These are phyloP conservation scores for cucumber (Cucumis sativus) DNA, from an alignment of 306 rosid genomes.

Conservation along the genomic window DNA sequence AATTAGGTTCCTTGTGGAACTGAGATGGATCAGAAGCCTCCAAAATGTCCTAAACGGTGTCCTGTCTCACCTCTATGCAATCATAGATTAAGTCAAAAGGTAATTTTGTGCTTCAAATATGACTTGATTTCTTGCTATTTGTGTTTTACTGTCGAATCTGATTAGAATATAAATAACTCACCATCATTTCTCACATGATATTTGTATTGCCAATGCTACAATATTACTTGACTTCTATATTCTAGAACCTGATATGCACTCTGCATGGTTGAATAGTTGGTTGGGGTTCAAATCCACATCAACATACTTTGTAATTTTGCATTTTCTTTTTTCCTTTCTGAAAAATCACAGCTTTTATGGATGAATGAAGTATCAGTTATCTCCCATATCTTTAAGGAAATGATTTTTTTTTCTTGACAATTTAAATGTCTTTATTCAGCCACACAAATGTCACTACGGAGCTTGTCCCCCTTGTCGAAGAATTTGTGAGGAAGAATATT, in stretches of 20 bases:
- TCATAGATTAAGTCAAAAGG: conserved; percentile 65
- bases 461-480: conserved; percentile 75
- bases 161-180: not conserved
- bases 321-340: not conserved
- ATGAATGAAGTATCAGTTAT: not conserved
- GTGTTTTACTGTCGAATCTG: not conserved
- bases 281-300: not conserved
- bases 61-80: conserved; percentile 57
- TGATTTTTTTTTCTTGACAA: conserved; percentile 6
- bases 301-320: not conserved
- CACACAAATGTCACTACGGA: conserved; percentile 96
- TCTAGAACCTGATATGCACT: not conserved
- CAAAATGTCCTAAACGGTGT: conserved; percentile 68
- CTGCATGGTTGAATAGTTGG: not conserved
- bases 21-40: conserved; percentile 90
- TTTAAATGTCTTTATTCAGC: conserved; percentile 34
- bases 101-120: conserved; percentile 12
- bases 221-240: not conserved
- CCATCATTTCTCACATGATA: not conserved
- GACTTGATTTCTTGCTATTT: conserved; percentile 8
- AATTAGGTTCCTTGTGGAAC: conserved; percentile 92
- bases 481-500: conserved; percentile 65
- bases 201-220: not conserved
- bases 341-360: not conserved
- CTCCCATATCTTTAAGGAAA: not conserved